Percentiles rank a stretch among this genome's conserved stretches.
These are phyloP conservation scores for Paxillus rubicundulus DNA, from an alignment of 768 basidiomycete species.

Conservation along the genomic window DNA sequence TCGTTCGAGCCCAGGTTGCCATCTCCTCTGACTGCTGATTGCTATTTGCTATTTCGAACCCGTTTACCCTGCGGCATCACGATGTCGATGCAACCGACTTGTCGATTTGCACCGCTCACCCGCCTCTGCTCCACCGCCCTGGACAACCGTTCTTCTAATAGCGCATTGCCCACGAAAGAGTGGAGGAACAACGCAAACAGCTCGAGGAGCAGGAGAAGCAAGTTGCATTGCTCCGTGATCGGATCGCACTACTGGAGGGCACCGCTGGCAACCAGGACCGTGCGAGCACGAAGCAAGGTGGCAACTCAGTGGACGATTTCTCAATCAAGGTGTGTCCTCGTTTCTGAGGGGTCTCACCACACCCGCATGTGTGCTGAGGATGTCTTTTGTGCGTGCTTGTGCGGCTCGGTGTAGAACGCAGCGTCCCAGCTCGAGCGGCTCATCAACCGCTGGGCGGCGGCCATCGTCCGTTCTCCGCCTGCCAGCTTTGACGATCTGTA, in stretches of 20 bases:
- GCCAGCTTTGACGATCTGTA: slow-evolving; percentile 51
- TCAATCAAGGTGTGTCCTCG: slow-evolving; percentile 67
- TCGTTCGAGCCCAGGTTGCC: neutral
- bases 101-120: too few species aligned
- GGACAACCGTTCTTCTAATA: slow-evolving; percentile 22
- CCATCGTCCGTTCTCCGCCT: slow-evolving; percentile 60
- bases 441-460: slow-evolving; percentile 87
- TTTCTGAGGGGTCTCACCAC: neutral
- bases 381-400: neutral
- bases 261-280: slow-evolving; percentile 38
- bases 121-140: too few species aligned
- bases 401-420: slow-evolving; percentile 51
- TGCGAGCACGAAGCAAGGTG: slow-evolving; percentile 37
- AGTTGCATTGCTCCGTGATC: slow-evolving; percentile 66
- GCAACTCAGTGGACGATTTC: slow-evolving; percentile 79
- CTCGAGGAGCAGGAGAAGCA: slow-evolving; percentile 83
- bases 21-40: neutral
- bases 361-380: neutral
- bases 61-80: too few species aligned
- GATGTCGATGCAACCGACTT: too few species aligned
- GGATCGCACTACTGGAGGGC: slow-evolving; percentile 76
- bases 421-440: slow-evolving; percentile 79
- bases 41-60: too few species aligned
- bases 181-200: slow-evolving; percentile 75
- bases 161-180: slow-evolving; percentile 88